Conservation (phyloP, 202 grass and related monocot species). For the Panicum hallii region DNA sequence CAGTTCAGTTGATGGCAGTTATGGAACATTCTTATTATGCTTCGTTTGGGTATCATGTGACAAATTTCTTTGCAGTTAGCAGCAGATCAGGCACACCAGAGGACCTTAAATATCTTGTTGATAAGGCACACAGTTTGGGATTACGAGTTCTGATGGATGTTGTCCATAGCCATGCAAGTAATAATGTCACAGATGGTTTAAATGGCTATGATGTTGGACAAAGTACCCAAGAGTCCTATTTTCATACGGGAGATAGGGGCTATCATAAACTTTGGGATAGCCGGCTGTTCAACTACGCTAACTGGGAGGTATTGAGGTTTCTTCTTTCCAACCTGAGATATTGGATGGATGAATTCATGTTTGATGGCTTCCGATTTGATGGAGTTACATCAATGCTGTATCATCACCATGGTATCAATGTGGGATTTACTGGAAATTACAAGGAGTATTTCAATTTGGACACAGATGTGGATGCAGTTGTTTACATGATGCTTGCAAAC, state of each 20-base stretch:
- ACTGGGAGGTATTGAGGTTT: constrained; percentile 96
- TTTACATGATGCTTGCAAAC: constrained; percentile 95
- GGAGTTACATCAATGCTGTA: constrained; percentile 96
- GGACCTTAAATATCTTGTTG: constrained; percentile 95
- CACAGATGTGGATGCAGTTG: constrained; percentile 88
- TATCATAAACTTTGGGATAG: constrained; percentile 98
- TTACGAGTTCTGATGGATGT: constrained; percentile 91
- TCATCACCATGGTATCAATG: constrained; percentile 94
- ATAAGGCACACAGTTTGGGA: constrained; percentile 95
- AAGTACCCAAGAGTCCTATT: constrained; percentile 76
- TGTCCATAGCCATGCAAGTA: constrained; percentile 91
- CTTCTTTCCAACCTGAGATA: constrained; percentile 96
- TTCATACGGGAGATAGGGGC: constrained; percentile 83
- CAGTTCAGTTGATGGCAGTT: constrained; percentile 91
- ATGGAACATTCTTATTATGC: constrained; percentile 99
- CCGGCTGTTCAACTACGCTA: constrained; percentile 89
- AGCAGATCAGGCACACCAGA: constrained; percentile 96
- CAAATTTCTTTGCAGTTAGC: constrained; percentile 94
- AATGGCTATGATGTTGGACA: constrained; percentile 98
- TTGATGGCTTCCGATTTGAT: constrained; percentile 96
- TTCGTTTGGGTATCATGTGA: constrained; percentile 98
- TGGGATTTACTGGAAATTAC: constrained; percentile 79
- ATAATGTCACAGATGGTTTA: constrained; percentile 82
- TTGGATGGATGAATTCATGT: constrained; percentile 91
- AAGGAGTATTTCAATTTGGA: constrained; percentile 81